Conservation (phyloP, 1,284 basidiomycete species). For the Pseudozyma tsukubaensis region DNA sequence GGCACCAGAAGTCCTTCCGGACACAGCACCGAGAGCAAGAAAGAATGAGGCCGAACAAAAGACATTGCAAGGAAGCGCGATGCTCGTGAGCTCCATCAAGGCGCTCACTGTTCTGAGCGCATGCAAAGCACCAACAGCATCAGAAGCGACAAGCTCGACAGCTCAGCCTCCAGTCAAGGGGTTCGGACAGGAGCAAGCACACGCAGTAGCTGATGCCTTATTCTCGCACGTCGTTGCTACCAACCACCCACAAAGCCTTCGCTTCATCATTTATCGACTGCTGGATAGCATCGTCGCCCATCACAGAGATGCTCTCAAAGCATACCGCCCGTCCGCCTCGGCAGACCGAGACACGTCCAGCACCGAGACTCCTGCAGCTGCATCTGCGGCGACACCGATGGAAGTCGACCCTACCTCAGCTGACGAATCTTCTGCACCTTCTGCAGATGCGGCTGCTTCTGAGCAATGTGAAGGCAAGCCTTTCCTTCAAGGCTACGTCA, state of each 20-base stretch:
- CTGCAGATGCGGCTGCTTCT: conserved; percentile 5
- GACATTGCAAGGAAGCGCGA: conserved; percentile 55
- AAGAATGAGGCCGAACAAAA: conserved; percentile 49
- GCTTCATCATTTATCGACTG: conserved; percentile 84
- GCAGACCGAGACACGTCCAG: neutral
- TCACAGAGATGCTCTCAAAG: conserved; percentile 72
- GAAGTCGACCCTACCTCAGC: conserved; percentile 15
- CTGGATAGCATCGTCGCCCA: conserved; percentile 82
- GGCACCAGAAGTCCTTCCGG: conserved; percentile 55
- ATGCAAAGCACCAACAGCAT: conserved; percentile 22
- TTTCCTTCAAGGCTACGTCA: conserved; percentile 81
- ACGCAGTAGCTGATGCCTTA: conserved; percentile 76
- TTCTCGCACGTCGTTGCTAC: conserved; percentile 84
- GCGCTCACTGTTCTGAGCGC: conserved; percentile 75
- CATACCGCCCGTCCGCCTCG: conserved; percentile 15
- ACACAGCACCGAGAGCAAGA: conserved; percentile 44
- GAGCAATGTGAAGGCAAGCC: conserved; percentile 72
- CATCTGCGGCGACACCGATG: conserved; percentile 15
- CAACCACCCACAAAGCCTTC: conserved; percentile 81
- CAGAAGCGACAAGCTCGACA: neutral
- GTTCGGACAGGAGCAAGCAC: conserved; percentile 79
- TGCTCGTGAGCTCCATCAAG: conserved; percentile 72
- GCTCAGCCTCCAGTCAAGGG: conserved; percentile 70
- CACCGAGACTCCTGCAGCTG: neutral
- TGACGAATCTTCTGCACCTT: conserved; percentile 7